Base-by-base conservation (phyloP, 2,329 filamentous ascomycete genomes). In the Simplicillium sp. region DNA sequence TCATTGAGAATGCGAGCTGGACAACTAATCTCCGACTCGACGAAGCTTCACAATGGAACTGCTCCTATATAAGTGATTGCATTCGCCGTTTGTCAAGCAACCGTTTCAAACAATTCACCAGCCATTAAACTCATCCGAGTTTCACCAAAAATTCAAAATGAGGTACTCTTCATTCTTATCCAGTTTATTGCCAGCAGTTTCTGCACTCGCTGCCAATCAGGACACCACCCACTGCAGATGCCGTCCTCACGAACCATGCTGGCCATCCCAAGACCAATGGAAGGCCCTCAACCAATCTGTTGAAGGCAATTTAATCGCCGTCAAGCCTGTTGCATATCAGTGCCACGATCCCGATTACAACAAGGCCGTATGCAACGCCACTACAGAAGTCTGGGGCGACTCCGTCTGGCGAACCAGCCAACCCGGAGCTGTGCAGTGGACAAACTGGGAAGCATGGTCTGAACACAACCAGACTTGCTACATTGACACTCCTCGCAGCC, bases 321-420 rank as follows among this genome's bases (percentile, higher is more conserved):
- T 69, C 0, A 54, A 67, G 4, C 74, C 75, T 1, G 52, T 76
- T 2, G 74, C 64, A 2, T 50, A 64, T 3, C 58, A 66, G 2
- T 80, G 74, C 49, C 73, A 77, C 47, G 54, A 59, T 15, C 59
- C 54, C 11, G 48, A 47, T 33, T 72, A 69, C 48, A 53, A 74
- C 51, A 60, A 59, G 20, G 51, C 49, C 7, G 55, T 49, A 15
- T 77, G 73, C 48, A 46, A 54, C 2, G 51, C 46, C 2, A 48
- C 71, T 25, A 45, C 54, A 41, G 44, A 43, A 12, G 44, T 52
- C 36, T 64, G 47, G 6, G 39, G 32, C 7, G 48, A 60, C 39
- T 60, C 59, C 14, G 41, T 47, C 36, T 66, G 62, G 60, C 56
- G 61, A 35, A 53, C 54, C 11, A 44, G 53, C 9, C 50, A 61